Evolutionary conservation across 1,284 basidiomycete genomes (phyloP).

Genomic region (Puccinia triticina): DNA sequence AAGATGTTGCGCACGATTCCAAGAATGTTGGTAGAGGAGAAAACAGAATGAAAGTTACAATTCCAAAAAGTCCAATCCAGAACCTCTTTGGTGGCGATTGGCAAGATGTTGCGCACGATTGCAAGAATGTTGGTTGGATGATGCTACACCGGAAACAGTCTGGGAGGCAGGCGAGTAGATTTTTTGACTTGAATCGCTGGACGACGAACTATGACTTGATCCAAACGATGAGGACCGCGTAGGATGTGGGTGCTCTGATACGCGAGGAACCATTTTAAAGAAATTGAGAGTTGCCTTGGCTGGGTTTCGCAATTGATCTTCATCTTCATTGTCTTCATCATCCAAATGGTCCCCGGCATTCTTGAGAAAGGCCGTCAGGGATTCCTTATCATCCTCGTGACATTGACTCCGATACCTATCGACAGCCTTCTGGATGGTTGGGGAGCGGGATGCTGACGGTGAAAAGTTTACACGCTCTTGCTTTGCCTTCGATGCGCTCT

Average conservation of each 20-base stretch:
- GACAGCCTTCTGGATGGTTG: not conserved
- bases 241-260: not conserved
- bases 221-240: not conserved
- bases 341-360: conserved; percentile 28
- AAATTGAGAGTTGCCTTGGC: not conserved
- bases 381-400: not conserved
- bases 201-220: not conserved
- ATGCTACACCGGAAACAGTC: not conserved
- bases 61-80: not conserved
- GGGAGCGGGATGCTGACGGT: not conserved
- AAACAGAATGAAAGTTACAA: not conserved
- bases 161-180: not conserved
- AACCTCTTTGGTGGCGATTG: not conserved
- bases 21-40: not conserved
- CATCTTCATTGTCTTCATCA: conserved; percentile 31
- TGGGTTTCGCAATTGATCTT: not conserved
- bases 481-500: not conserved
- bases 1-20: not conserved
- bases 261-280: not conserved
- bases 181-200: not conserved
- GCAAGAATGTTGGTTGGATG: conserved; percentile 6
- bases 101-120: not conserved
- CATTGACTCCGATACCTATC: not conserved
- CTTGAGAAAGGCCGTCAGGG: conserved; percentile 24
- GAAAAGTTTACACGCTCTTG: not conserved